These are phyloP conservation scores for Multifurca ochricompacta DNA, from an alignment of 768 basidiomycete species.

Conservation along the genomic window DNA sequence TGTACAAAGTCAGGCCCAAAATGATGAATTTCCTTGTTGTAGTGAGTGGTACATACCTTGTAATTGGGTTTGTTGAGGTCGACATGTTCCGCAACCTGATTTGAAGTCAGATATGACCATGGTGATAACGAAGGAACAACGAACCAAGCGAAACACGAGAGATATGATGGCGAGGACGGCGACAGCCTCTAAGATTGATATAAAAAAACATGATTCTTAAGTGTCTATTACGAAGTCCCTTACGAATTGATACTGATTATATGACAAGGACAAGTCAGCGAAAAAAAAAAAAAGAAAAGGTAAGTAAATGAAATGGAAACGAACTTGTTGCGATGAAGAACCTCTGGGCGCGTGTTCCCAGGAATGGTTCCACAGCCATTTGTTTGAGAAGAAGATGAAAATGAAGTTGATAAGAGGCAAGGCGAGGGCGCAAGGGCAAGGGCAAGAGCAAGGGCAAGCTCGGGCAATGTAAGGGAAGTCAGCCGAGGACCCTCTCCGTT, in stretches of 20 bases:
- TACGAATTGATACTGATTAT: slow-evolving; percentile 60
- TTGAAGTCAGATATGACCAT: slow-evolving; percentile 2
- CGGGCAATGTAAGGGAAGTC: no score
- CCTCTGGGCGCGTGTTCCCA: slow-evolving; percentile 65
- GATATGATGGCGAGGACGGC: slow-evolving; percentile 70
- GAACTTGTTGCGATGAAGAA: slow-evolving; percentile 66
- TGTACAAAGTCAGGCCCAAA: slow-evolving; percentile 25
- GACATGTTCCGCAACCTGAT: slow-evolving; percentile 47
- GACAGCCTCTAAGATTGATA: slow-evolving; percentile 50
- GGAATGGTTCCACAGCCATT: slow-evolving; percentile 66
- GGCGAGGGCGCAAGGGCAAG: background rate
- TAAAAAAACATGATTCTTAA: no score
- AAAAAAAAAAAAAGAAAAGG: background rate
- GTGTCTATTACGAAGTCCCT: slow-evolving; percentile 35
- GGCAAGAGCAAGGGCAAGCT: no score
- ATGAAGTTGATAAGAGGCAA: background rate
- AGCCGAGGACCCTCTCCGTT: no score
- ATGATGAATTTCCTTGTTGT: background rate
- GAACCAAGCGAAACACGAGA: slow-evolving; percentile 57
- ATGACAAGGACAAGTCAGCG: background rate
- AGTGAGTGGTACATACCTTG: slow-evolving; percentile 39
- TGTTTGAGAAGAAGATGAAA: slow-evolving; percentile 18
- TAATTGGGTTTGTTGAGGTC: slow-evolving; percentile 36
- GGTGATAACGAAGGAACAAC: slow-evolving; percentile 21
- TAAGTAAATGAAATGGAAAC: no score